Evolutionary conservation across 2,329 filamentous ascomycete species (phyloP).

Genomic region (Beauveria sp.): DNA sequence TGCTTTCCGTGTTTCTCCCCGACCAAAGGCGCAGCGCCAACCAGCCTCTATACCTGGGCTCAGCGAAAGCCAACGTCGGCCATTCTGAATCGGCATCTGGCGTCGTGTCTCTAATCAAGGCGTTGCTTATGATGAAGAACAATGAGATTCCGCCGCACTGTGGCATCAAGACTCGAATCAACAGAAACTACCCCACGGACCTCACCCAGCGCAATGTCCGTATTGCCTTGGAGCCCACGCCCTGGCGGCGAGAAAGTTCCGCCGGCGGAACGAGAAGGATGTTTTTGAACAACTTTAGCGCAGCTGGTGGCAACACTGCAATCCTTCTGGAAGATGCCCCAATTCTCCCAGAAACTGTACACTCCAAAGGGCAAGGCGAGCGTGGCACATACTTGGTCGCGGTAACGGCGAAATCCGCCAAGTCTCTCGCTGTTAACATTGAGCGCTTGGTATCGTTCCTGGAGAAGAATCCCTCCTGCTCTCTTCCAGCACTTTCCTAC

Average conservation of each 20-base stretch:
- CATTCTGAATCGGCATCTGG: constrained; percentile 57
- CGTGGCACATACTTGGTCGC: constrained; percentile 43
- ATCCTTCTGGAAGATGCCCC: constrained; percentile 57
- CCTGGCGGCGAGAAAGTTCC: constrained; percentile 32
- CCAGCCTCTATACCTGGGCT: constrained; percentile 52
- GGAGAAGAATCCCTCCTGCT: constrained; percentile 39
- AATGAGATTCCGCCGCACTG: constrained; percentile 56
- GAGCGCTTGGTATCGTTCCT: constrained; percentile 45
- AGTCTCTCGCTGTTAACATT: not conserved
- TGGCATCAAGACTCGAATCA: constrained; percentile 59
- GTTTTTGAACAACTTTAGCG: constrained; percentile 63
- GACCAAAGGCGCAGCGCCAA: constrained; percentile 34
- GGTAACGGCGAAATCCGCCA: constrained; percentile 36
- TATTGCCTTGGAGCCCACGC: constrained; percentile 47
- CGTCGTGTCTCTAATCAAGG: constrained; percentile 54
- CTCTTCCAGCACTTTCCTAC: constrained; percentile 54
- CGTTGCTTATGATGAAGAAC: constrained; percentile 57
- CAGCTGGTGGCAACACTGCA: constrained; percentile 64
- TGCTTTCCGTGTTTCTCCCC: constrained; percentile 49
- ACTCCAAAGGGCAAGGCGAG: constrained; percentile 35
- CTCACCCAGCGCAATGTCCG: constrained; percentile 49
- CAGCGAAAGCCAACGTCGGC: constrained; percentile 57
- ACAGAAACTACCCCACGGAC: constrained; percentile 50
- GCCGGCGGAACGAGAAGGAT: constrained; percentile 36
- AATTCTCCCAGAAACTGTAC: constrained; percentile 30